These are phyloP conservation scores for Ajuga chamaepitys DNA, from an alignment of 257 asterid species.

Conservation along the genomic window DNA sequence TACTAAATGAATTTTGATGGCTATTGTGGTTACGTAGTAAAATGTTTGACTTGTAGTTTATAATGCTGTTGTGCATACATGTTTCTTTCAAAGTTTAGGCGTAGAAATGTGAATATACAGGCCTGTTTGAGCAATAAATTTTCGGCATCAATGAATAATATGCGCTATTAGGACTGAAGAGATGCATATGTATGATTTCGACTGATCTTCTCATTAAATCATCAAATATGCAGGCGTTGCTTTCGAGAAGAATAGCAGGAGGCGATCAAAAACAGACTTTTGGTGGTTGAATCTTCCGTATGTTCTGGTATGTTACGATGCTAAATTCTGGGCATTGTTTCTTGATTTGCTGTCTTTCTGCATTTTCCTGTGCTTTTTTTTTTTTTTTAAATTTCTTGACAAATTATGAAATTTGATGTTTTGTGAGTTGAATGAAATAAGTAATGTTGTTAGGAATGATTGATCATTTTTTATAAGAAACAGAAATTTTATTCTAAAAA, in stretches of 20 bases:
- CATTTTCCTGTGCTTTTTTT: not conserved
- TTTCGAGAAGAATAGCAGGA: conserved; percentile 14
- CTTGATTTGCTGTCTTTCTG: conserved; percentile 8
- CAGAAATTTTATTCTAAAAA: too few relatives aligned
- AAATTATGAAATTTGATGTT: not conserved
- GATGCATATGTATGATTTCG: not conserved
- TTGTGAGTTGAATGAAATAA: not conserved
- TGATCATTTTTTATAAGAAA: too few relatives aligned
- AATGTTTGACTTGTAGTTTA: conserved; percentile 1
- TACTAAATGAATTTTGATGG: not conserved
- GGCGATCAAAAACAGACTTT: conserved; percentile 17
- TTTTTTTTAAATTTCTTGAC: not conserved
- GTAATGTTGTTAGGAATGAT: not conserved
- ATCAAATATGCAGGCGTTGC: conserved; percentile 10
- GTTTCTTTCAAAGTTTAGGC: conserved; percentile 1
- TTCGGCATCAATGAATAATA: not conserved
- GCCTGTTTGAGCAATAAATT: not conserved
- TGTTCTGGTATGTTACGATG: conserved; percentile 60
- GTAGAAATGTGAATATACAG: too few relatives aligned
- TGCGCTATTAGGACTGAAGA: conserved; percentile 3
- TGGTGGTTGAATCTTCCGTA: conserved; percentile 90
- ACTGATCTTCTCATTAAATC: conserved; percentile 8
- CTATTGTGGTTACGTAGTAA: not conserved
- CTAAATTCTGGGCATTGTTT: conserved; percentile 2
- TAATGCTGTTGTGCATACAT: not conserved